Evolutionary conservation across 345 rosid species (phyloP).

Genomic region (Balakata baccata): DNA sequence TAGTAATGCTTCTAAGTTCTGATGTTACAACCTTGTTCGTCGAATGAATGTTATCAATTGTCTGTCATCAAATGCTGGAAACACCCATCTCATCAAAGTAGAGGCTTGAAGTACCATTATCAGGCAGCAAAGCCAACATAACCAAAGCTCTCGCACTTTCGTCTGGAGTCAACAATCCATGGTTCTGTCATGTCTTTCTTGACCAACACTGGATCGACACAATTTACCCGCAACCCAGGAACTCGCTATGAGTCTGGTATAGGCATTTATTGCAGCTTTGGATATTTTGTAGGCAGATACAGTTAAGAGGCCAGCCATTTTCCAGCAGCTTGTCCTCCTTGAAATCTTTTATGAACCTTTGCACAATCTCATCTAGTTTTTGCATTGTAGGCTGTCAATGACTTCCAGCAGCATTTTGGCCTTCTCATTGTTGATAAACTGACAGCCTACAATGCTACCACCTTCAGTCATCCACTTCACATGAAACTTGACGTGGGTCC

Average conservation of each 20-base stretch:
- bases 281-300: slow-evolving; percentile 6
- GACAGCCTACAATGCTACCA: neutral
- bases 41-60: neutral
- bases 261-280: slow-evolving; percentile 1
- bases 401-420: slow-evolving; percentile 1
- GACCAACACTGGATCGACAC: neutral
- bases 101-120: slow-evolving; percentile 5
- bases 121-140: slow-evolving; percentile 9
- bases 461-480: neutral
- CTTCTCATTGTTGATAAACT: slow-evolving; percentile 1
- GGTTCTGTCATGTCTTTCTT: slow-evolving; percentile 8
- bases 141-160: neutral
- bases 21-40: neutral
- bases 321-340: slow-evolving; percentile 14
- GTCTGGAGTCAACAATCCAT: neutral
- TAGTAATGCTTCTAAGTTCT: too few species aligned
- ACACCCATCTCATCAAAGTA: slow-evolving; percentile 15
- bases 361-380: slow-evolving; percentile 23
- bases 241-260: neutral
- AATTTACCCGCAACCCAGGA: neutral
- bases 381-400: slow-evolving; percentile 17
- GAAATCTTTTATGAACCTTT: slow-evolving; percentile 17
- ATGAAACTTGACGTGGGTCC: neutral
- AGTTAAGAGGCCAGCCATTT: slow-evolving; percentile 6
- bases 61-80: slow-evolving; percentile 11